phyloP scores from a whole-genome alignment of 495 filamentous ascomycete genomes.

The Coniosporium apollinis region DNA sequence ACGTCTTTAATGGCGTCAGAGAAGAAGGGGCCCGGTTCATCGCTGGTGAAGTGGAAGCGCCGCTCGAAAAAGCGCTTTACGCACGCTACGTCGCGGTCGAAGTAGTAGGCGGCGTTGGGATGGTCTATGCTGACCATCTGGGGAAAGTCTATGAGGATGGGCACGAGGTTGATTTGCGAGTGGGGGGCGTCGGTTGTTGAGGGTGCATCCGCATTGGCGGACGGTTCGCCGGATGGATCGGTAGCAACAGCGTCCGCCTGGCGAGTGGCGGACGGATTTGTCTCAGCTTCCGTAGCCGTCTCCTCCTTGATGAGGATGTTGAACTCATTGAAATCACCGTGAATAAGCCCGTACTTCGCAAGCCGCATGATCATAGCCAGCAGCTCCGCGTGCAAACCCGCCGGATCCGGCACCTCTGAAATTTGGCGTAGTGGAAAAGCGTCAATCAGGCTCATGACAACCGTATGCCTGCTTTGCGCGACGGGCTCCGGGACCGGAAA shows the following conservation, averaged over 20 bases:
- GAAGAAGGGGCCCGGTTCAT: slow-evolving; percentile 71
- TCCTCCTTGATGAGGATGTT: slow-evolving; percentile 80
- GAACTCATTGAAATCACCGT: slow-evolving; percentile 99
- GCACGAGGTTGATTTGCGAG: slow-evolving; percentile 29
- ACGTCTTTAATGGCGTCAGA: slow-evolving; percentile 62
- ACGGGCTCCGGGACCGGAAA: slow-evolving; percentile 83
- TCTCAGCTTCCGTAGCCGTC: slow-evolving; percentile 1
- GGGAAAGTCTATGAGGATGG: slow-evolving; percentile 90
- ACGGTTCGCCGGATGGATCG: neutral
- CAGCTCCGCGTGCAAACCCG: slow-evolving; percentile 67
- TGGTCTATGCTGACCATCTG: slow-evolving; percentile 98
- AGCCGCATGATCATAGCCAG: slow-evolving; percentile 74
- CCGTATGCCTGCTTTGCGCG: slow-evolving; percentile 75
- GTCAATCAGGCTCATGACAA: slow-evolving; percentile 85
- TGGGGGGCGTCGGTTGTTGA: slow-evolving; percentile 4
- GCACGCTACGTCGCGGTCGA: slow-evolving; percentile 85
- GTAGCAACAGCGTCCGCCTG: neutral
- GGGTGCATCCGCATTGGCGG: neutral
- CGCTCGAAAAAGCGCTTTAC: slow-evolving; percentile 84
- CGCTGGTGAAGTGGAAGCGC: slow-evolving; percentile 72
- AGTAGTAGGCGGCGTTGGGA: slow-evolving; percentile 81
- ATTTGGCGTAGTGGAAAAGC: slow-evolving; percentile 81
- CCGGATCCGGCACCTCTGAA: slow-evolving; percentile 58
- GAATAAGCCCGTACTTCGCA: slow-evolving; percentile 79
- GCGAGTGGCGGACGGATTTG: neutral